Evolutionary conservation across 352 stramenopile species (phyloP), one percentile per base, ranked within the genome.

Genomic region (Globisporangium lucens): DNA sequence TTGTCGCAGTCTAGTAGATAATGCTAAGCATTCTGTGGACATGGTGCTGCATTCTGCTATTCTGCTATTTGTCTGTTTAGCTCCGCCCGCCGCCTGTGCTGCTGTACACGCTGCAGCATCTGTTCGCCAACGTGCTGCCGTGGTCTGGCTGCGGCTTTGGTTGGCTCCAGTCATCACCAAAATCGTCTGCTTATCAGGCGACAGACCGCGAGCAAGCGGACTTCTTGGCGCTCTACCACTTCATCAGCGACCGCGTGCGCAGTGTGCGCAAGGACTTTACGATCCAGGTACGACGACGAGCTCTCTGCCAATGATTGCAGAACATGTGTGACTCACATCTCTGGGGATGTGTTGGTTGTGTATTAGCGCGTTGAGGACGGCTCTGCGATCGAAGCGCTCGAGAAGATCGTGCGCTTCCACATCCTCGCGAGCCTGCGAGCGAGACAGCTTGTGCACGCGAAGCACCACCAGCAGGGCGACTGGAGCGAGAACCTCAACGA

Each of bases 401-500:
- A 89, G 53, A 71, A 79, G 43, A 75, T 72, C n/a, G 74, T 68
- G 35, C 69, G 85, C 9, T 93, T 93, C 60, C 78, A 93, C 72
- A 36, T 87, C 24, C 52, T 90, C 59, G 69, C 82, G 15, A 77
- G 76, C 52, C 59, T 87, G 24, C 68, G 69, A 3, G 74, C 81
- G 1, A 46, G 71, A 13, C 75, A 81, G 56, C 63, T 90, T 15
- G 47, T 90, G 29, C 62, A 43, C 4, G 17, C 49, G 2, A 59
- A 69, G 13, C 27, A 53, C 22, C 30, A 52, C 17, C 47, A 67
- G 46, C 57, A 80, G 20, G 30, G 52, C 35, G 76, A 81, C 46
- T 93, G 85, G 85, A 93, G 85, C 58, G 81, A 91, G 65, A 79
- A 75, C 41, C 70, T 93, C 10, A 88, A 93, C 60, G 75, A 89